These are phyloP conservation scores for Rasamsonia emersonii DNA, from an alignment of 2,329 filamentous ascomycete species.

Conservation along the genomic window DNA sequence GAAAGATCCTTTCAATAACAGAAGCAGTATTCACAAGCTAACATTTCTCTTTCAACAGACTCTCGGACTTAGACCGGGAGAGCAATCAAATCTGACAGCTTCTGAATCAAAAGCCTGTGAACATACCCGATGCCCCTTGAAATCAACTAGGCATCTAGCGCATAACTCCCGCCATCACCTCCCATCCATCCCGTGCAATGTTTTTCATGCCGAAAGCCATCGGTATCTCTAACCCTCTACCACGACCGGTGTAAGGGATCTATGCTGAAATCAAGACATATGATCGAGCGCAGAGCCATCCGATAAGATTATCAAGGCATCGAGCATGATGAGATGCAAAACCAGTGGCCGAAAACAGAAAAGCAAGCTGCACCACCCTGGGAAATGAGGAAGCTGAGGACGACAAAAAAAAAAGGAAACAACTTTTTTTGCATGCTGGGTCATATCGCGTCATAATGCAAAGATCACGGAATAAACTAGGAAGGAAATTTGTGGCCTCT, in stretches of 20 bases:
- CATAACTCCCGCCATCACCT: slow-evolving; percentile 1
- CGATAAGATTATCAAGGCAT: background rate
- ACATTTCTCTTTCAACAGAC: too few relatives aligned
- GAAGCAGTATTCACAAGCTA: too few relatives aligned
- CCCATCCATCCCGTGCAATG: background rate
- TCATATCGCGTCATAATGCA: slow-evolving; percentile 10
- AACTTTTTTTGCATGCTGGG: slow-evolving; percentile 9
- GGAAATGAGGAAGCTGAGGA: slow-evolving; percentile 5
- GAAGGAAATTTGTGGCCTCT: too few relatives aligned
- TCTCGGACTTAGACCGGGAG: too few relatives aligned
- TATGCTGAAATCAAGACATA: slow-evolving; percentile 3
- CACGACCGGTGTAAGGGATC: slow-evolving; percentile 1
- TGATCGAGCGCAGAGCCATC: background rate
- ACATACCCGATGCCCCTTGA: too few relatives aligned
- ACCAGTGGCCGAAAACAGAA: background rate
- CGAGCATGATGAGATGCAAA: slow-evolving; percentile 1
- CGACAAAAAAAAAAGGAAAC: slow-evolving; percentile 4
- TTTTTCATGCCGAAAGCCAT: slow-evolving; percentile 11
- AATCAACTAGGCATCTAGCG: too few relatives aligned
- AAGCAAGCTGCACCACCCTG: background rate
- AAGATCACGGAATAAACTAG: slow-evolving; percentile 7
- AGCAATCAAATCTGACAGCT: too few relatives aligned
- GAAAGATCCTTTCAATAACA: too few relatives aligned
- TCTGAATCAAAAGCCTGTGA: too few relatives aligned
- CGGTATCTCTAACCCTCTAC: slow-evolving; percentile 6